Evolutionary conservation across 176 grass and related monocot genomes (phyloP).

Genomic region (Paspalum vaginatum): DNA sequence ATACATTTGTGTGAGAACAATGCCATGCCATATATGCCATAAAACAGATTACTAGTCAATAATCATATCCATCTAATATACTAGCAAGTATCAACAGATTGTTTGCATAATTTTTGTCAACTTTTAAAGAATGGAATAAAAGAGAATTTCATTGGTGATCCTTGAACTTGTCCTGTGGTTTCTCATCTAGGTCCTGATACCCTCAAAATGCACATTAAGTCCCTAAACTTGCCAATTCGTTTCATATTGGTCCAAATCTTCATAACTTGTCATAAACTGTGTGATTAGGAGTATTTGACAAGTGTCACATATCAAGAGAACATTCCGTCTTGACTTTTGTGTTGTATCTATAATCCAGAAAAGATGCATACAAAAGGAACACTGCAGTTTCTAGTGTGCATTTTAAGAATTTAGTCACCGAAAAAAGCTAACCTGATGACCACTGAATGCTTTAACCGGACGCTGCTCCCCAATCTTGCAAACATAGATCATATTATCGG

Average conservation of each 20-base stretch:
- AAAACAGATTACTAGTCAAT: not conserved
- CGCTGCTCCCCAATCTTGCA: slow-evolving; percentile 87
- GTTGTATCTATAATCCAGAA: not conserved
- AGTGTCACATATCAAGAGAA: not conserved
- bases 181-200: too few species aligned
- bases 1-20: not conserved
- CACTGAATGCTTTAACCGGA: slow-evolving; percentile 80
- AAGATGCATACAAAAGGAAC: not conserved
- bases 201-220: too few species aligned
- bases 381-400: not conserved
- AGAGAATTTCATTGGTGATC: too few species aligned
- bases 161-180: too few species aligned
- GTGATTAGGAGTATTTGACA: too few species aligned
- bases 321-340: not conserved
- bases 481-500: slow-evolving; percentile 95
- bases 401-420: slow-evolving; percentile 16
- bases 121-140: not conserved
- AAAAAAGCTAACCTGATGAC: slow-evolving; percentile 70
- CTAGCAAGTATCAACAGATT: slow-evolving; percentile 1
- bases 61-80: not conserved
- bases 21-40: not conserved
- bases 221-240: too few species aligned
- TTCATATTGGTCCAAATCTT: too few species aligned
- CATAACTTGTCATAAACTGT: too few species aligned
- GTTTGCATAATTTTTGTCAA: not conserved